Base-by-base conservation (phyloP, 2,329 filamentous ascomycete genomes). In the Calonectria montana region DNA sequence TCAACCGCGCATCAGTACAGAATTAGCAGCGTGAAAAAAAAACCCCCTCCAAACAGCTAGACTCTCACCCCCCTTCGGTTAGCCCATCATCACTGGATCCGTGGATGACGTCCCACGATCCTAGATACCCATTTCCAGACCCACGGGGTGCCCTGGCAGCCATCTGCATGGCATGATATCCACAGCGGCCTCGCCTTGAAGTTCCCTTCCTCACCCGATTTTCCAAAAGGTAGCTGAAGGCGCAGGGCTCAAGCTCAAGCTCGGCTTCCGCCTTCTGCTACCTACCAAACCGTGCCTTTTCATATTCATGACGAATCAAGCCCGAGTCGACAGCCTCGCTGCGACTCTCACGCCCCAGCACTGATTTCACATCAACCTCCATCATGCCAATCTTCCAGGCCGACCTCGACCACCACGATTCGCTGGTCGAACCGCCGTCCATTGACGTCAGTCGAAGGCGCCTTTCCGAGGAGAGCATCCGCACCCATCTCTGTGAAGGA, bases 401-500 rank as follows among this genome's bases (percentile, higher is more conserved):
- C 79, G 86, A 89, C 76, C 78, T 87, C 77, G 84, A 85, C 62
- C 83, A 83, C 74, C 80, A 80, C 66, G 43, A 62, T 35, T 50
- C 75, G 71, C 73, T 65, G 76, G 75, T 80, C 78, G 76, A 76
- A 65, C 71, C 76, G 63, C 74, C 76, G 47, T 55, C 73, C 35
- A 47, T 78, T 64, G 45, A 73, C 48, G 53, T 76, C 31, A 73
- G 71, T 10, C 71, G 70, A 50, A 77, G 83, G 31, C 81, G 82
- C 47, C 80, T 86, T 31, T 92, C 90, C 0, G 89, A 91, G 72
- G 90, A 91, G 79, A 91, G 89, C 78, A 88, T 92, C 43, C 85
- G 87, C 25, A 90, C 89, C 29, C 90, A 92, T 35, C 82, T 92
- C 12, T 91, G 90, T 76, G 90, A 92, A 67, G 90, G 90, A 0